Evolutionary conservation across 805 yeast genomes (phyloP), one percentile per base, ranked within the genome.

Genomic region (Metschnikowia matae): DNA sequence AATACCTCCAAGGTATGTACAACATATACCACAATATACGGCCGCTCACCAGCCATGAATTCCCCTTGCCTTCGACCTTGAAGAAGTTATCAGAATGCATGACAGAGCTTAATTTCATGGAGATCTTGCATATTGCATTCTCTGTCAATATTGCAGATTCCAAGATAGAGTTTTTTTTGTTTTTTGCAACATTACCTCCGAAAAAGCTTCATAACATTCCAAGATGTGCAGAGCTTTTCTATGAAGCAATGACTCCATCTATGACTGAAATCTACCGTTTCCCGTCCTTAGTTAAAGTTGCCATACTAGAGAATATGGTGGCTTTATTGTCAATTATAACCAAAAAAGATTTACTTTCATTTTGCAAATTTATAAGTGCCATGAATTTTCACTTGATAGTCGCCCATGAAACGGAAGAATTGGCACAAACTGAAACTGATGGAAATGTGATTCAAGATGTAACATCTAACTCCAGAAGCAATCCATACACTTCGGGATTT

Each of bases 121-220:
- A 44, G 21, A 15, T 44, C 20, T 23, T 35, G 17, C 33, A 23
- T 3, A 35, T 34, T 44, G 33, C 23, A 10, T 44, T 44, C 39
- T 11, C 26, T 23, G 33, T 44, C 46, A 44, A 44, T 18, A 44
- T 31, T 23, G 39, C 46, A 6, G 46, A 44, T 32, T 44, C 46
- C 15, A 36, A 23, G 17, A 2, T 17, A 4, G 40, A 15, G 34
- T 35, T 44, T 17, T 36, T 44, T 18, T 14, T 44, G 7, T 44
- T 20, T 7, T 44, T 44, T 35, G 40, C 40, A 35, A 23, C 23
- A 13, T 15, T 44, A 13, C 33, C 46, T 10, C 20, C 45, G 11
- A n/a, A 14, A 5, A n/a, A 7, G n/a, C 45, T 42, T 20, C 13
- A 42, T 20, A 3, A 32, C 10, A 18, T 20, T 20, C 20, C 11